Base-by-base conservation (phyloP, 2,329 filamentous ascomycete genomes). In the Epichloe sylvatica region DNA sequence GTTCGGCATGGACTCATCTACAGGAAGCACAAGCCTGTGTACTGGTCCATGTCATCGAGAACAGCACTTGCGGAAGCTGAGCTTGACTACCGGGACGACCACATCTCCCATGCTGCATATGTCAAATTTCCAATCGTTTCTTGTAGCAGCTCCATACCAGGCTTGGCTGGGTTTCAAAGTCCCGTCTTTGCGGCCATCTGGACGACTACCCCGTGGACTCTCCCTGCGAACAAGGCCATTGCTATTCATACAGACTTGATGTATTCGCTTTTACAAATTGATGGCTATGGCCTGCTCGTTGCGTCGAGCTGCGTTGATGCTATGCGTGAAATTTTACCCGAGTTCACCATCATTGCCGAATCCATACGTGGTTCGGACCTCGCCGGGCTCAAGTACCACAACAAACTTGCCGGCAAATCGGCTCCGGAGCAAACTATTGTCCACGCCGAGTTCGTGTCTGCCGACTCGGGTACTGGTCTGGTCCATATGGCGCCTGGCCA, bases 121-220 rank as follows among this genome's bases (percentile, higher is more conserved):
- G 77, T 98, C 42, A 82, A 79, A 52, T 94, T 94, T 59, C 85
- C 82, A 0, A 72, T 96, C 30, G 64, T 79, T 12, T 63, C 62
- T 6, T 62, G 65, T 46, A 60, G 56, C 54, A 57, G 52, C 9
- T 54, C 55, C 4, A 55, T 67, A 2, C 59, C 66, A 0, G 64
- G 62, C 11, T 58, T 77, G 46, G 56, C 62, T 23, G 53, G 55
- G 3, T 63, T 77, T 21, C 56, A 66, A 5, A 72, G 73, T 4
- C 68, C 72, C 5, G 61, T 96, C 11, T 84, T 76, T 62, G 87
- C 85, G n/a, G 76, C 92, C n/a, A 86, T 97, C 47, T 98, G 92
- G 92, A 98, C 92, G 2, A 98, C 92, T 0, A 98, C 92, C 0
- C 92, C 92, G 0, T 98, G 92, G 92, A 98, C 92, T 0, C 71